A percentile compares a stretch with the other conserved stretches of the same genome.
These are phyloP conservation scores for Ceriops tagal DNA, from an alignment of 345 rosid genomes.

Conservation along the genomic window DNA sequence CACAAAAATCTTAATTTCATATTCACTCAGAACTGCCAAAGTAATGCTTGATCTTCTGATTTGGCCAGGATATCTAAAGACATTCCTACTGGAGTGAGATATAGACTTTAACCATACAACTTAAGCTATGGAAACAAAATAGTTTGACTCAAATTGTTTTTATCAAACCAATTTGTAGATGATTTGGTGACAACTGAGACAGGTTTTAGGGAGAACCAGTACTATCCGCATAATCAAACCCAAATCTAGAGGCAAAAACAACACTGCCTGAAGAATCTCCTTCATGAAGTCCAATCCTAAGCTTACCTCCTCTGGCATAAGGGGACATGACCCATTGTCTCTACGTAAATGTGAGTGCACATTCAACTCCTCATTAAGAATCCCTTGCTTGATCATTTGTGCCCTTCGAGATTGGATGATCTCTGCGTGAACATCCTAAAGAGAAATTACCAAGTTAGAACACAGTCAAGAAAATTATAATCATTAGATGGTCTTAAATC, in stretches of 20 bases:
- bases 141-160: too few species aligned
- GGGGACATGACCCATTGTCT: conserved; percentile 88
- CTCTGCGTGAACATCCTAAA: conserved; percentile 91
- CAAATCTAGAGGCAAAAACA: conserved; percentile 2
- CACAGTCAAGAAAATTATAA: conserved; percentile 21
- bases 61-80: too few species aligned
- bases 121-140: too few species aligned
- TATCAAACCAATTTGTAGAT: neutral
- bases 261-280: too few species aligned
- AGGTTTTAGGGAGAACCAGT: neutral
- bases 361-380: conserved; percentile 53
- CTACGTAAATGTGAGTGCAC: conserved; percentile 65
- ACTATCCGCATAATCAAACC: conserved; percentile 5
- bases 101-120: too few species aligned
- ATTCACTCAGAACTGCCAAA: too few species aligned
- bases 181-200: neutral
- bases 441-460: conserved; percentile 19
- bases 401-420: conserved; percentile 88
- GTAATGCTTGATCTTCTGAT: too few species aligned
- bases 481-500: neutral
- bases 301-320: conserved; percentile 95
- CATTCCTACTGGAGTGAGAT: too few species aligned
- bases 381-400: conserved; percentile 78
- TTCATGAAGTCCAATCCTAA: neutral
- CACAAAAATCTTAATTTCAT: too few species aligned